Evolutionary conservation across 225 moss, liverwort and hornwort genomes (phyloP).

Genomic region (Asterella californica): DNA sequence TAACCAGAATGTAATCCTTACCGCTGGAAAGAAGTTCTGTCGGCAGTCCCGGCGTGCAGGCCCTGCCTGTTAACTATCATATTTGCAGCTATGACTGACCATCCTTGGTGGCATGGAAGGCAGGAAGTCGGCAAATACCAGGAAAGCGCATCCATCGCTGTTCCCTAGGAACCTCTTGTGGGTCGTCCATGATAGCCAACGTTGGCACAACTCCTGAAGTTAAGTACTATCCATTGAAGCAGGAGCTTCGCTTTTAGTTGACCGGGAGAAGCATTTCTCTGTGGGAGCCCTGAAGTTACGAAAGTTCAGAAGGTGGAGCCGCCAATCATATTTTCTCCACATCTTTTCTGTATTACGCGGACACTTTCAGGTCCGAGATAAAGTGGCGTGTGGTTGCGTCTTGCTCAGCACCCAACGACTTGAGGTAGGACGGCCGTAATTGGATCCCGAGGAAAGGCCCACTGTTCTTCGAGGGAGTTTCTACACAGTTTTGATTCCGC

Average conservation of each 20-base stretch:
- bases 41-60: not conserved
- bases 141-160: slow-evolving; percentile 3
- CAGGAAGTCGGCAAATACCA: not conserved
- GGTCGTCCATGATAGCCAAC: not conserved
- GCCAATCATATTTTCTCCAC: not conserved
- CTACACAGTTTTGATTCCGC: slow-evolving; percentile 8
- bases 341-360: not conserved
- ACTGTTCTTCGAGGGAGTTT: not conserved
- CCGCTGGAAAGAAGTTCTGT: not conserved
- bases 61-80: not conserved
- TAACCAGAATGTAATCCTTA: not conserved
- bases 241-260: not conserved
- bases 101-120: not conserved
- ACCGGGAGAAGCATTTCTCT: not conserved
- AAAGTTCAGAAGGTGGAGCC: not conserved
- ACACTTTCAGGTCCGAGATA: not conserved
- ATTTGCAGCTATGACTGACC: not conserved
- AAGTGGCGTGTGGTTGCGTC: not conserved
- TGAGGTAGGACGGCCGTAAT: not conserved
- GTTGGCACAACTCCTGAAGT: not conserved
- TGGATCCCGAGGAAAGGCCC: not conserved
- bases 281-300: not conserved
- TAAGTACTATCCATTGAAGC: not conserved
- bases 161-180: not conserved
- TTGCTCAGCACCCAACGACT: not conserved